Conservation (phyloP, 2,329 filamentous ascomycete species). For the Fusarium odoratissimum region DNA sequence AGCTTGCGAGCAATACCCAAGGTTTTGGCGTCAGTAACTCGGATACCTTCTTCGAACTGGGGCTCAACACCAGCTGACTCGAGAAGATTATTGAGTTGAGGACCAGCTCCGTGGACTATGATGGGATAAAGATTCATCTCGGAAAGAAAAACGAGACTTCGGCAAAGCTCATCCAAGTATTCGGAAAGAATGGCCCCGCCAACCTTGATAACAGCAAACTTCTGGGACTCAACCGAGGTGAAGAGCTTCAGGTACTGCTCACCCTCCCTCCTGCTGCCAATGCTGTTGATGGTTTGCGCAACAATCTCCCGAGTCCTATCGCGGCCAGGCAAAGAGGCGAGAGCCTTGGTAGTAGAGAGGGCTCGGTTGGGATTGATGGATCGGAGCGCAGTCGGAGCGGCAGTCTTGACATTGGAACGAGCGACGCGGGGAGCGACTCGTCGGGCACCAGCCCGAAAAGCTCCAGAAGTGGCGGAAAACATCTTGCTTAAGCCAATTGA, state of each 20-base stretch:
- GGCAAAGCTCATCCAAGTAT: slow-evolving; percentile 90
- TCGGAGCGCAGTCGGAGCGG: slow-evolving; percentile 42
- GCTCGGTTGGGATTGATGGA: slow-evolving; percentile 43
- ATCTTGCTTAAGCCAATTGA: slow-evolving; percentile 50
- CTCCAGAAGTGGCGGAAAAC: slow-evolving; percentile 57
- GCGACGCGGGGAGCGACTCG: slow-evolving; percentile 51
- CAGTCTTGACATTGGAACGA: slow-evolving; percentile 34
- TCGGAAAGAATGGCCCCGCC: slow-evolving; percentile 96
- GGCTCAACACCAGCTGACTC: slow-evolving; percentile 89
- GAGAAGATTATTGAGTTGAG: slow-evolving; percentile 92
- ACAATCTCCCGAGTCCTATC: slow-evolving; percentile 53
- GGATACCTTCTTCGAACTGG: slow-evolving; percentile 95
- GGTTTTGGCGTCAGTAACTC: slow-evolving; percentile 95
- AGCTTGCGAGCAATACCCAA: slow-evolving; percentile 89
- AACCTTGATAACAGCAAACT: slow-evolving; percentile 98
- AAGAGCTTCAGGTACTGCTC: slow-evolving; percentile 99
- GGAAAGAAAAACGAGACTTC: slow-evolving; percentile 89
- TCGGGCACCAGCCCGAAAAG: slow-evolving; percentile 58
- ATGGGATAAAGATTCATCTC: slow-evolving; percentile 95
- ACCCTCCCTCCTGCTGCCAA: slow-evolving; percentile 94
- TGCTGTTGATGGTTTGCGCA: slow-evolving; percentile 81
- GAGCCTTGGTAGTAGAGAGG: slow-evolving; percentile 40
- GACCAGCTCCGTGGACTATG: slow-evolving; percentile 94
- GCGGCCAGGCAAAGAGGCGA: slow-evolving; percentile 35
- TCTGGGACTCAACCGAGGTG: slow-evolving; percentile 94